phyloP scores from a whole-genome alignment of 139 green algal species.

The Micromonas pusilla region DNA sequence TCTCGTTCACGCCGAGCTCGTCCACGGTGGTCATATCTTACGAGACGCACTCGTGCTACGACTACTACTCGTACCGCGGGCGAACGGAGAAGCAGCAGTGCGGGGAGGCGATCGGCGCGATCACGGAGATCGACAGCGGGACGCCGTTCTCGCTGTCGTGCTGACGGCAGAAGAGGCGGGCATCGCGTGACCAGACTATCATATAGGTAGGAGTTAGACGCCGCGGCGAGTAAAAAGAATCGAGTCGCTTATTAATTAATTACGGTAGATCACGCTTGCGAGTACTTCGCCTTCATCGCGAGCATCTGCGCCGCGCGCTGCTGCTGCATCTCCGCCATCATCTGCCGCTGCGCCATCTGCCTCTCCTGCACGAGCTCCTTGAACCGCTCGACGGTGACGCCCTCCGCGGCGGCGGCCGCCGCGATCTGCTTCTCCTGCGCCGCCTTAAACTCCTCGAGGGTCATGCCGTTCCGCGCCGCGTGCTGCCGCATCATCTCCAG shows the following conservation, averaged over 20 bases:
- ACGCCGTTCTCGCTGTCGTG: neutral
- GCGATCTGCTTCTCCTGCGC: neutral
- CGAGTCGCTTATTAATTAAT: too few relatives aligned
- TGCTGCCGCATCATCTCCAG: neutral
- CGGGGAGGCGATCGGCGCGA: neutral
- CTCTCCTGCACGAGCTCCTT: neutral
- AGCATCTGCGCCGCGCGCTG: neutral
- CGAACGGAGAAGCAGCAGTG: neutral
- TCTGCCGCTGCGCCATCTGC: neutral
- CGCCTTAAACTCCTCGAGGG: neutral
- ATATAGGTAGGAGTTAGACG: too few relatives aligned
- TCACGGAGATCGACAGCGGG: neutral
- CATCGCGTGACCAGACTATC: too few relatives aligned
- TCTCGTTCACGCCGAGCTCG: neutral
- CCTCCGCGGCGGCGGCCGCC: too few relatives aligned
- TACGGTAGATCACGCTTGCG: too few relatives aligned
- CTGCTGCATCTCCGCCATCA: neutral
- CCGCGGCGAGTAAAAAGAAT: too few relatives aligned
- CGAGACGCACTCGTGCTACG: neutral
- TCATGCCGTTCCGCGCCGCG: neutral
- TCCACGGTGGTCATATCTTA: neutral
- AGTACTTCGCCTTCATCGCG: neutral
- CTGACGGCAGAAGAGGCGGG: too few relatives aligned
- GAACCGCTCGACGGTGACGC: too few relatives aligned
- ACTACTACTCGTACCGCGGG: neutral